Evolutionary conservation across 2,329 filamentous ascomycete species (phyloP).

Genomic region (Venturia effusa): DNA sequence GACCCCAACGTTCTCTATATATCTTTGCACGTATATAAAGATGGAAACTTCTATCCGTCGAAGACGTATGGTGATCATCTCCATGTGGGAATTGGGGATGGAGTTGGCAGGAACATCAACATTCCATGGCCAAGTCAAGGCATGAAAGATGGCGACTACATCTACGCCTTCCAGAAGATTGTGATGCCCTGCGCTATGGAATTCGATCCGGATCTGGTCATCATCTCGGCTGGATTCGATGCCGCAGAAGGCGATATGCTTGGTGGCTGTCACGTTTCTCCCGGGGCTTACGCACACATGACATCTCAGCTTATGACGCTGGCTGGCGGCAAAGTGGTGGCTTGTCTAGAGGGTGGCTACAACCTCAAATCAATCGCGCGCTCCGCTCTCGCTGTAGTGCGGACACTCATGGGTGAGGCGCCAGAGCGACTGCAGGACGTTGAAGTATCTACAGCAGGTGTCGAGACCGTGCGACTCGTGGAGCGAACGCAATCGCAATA

Average conservation of each 20-base stretch:
- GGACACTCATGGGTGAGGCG: conserved; percentile 90
- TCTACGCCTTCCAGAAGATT: conserved; percentile 90
- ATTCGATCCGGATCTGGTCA: conserved; percentile 87
- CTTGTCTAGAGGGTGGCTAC: conserved; percentile 92
- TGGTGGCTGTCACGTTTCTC: conserved; percentile 85
- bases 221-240: conserved; percentile 93
- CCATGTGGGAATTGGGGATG: conserved; percentile 47
- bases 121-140: conserved; percentile 57
- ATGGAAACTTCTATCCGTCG: conserved; percentile 75
- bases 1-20: conserved; percentile 95
- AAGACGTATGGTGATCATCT: conserved; percentile 47
- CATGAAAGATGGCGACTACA: conserved; percentile 95
- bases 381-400: conserved; percentile 82
- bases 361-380: conserved; percentile 87
- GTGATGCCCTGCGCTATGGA: conserved; percentile 94
- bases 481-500: conserved; percentile 51
- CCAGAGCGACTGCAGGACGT: conserved; percentile 49
- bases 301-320: conserved; percentile 98
- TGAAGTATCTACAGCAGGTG: conserved; percentile 38
- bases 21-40: conserved; percentile 79
- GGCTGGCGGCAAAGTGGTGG: conserved; percentile 77
- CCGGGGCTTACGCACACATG: conserved; percentile 92
- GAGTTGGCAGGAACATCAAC: conserved; percentile 55
- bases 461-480: conserved; percentile 47
- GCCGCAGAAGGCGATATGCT: conserved; percentile 88